phyloP scores from a whole-genome alignment of 164 flowering plant genomes.

The Aristolochia contorta region DNA sequence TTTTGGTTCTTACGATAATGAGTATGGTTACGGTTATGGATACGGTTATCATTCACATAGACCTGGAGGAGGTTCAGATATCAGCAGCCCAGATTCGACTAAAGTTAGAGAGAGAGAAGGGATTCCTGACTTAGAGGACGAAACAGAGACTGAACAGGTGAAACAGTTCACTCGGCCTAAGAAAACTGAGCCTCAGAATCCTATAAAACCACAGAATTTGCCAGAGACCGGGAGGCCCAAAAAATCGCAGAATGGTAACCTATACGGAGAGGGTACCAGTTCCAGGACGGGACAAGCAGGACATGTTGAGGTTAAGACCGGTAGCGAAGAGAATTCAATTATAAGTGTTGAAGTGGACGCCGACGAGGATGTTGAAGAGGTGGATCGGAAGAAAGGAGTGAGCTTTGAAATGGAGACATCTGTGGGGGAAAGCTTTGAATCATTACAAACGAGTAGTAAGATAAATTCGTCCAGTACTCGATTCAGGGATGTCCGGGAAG shows the following conservation, averaged over 20 bases:
- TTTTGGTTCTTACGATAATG: conserved; percentile 36
- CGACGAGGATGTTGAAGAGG: conserved; percentile 38
- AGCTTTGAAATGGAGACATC: conserved; percentile 7
- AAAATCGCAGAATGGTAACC: not conserved
- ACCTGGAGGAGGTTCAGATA: conserved; percentile 39
- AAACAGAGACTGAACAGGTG: conserved; percentile 37
- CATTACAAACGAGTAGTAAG: conserved; percentile 39
- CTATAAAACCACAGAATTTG: no score
- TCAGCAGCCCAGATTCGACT: conserved; percentile 75
- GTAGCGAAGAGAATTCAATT: not conserved
- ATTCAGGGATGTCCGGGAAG: conserved; percentile 66
- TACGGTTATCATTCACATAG: conserved; percentile 18
- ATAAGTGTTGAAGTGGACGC: conserved; percentile 13
- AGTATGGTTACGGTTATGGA: conserved; percentile 13
- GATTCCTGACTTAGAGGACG: conserved; percentile 96
- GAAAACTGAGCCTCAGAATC: conserved; percentile 14
- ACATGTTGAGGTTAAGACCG: conserved; percentile 13
- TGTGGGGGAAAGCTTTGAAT: conserved; percentile 1
- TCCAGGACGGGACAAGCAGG: conserved; percentile 15
- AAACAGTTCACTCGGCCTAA: not conserved
- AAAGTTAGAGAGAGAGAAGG: conserved; percentile 92
- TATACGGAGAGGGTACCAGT: conserved; percentile 36
- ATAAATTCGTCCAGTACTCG: conserved; percentile 42
- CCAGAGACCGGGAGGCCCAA: no score
- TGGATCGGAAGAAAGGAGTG: conserved; percentile 24